Conservation (phyloP, 805 yeast species). For the Pichia thaimueangensis region DNA sequence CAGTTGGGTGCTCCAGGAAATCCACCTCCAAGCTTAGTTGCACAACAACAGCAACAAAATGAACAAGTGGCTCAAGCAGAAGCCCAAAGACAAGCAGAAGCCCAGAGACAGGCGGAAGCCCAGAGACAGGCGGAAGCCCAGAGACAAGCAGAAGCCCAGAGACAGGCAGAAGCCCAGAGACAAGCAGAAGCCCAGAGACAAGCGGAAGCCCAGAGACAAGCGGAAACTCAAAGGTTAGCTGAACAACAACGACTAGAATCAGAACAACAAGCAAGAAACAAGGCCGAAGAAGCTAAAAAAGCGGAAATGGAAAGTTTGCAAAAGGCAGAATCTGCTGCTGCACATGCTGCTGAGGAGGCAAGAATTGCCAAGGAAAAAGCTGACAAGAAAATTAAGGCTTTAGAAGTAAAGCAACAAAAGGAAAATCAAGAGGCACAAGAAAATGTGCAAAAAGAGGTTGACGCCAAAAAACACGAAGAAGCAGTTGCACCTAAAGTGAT, state of each 20-base stretch:
- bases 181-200: constrained; percentile 2
- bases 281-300: not conserved
- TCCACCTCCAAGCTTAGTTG: not conserved
- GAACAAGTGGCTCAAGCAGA: not conserved
- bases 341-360: not conserved
- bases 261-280: no score
- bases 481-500: not conserved
- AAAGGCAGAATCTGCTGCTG: not conserved
- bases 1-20: constrained; percentile 7
- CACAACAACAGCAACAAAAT: constrained; percentile 5
- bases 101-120: not conserved
- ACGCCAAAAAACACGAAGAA: not conserved
- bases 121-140: constrained; percentile 1
- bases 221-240: not conserved
- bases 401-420: not conserved
- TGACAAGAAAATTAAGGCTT: not conserved
- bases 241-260: constrained; percentile 1
- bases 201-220: not conserved
- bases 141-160: constrained; percentile 1
- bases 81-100: constrained; percentile 1
- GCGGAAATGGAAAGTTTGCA: not conserved
- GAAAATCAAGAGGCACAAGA: not conserved
- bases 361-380: not conserved
- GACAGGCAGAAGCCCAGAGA: not conserved
- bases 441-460: not conserved